These are phyloP conservation scores for Penicillium glabrum DNA, from an alignment of 2,329 filamentous ascomycete species.

Conservation along the genomic window DNA sequence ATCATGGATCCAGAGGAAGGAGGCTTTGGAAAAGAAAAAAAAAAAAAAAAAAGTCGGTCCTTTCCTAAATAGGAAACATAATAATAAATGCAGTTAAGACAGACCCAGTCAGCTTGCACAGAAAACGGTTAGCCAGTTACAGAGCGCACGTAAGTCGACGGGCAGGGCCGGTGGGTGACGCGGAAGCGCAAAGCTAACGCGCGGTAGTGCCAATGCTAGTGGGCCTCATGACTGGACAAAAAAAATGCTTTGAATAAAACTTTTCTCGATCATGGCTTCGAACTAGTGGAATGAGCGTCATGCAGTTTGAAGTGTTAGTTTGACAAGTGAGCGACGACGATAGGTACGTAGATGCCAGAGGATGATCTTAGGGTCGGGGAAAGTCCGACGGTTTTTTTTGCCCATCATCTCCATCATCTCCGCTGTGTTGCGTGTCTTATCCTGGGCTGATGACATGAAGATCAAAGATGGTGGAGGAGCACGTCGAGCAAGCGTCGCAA, in stretches of 20 bases:
- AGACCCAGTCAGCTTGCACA: background rate
- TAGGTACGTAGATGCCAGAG: background rate
- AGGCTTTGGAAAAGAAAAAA: background rate
- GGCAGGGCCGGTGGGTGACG: slow-evolving; percentile 10
- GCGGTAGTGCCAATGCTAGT: slow-evolving; percentile 11
- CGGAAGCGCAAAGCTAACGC: slow-evolving; percentile 16
- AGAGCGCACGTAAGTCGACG: slow-evolving; percentile 7
- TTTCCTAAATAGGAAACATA: background rate
- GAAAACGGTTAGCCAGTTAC: background rate
- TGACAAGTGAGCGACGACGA: background rate
- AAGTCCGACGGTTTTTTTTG: background rate
- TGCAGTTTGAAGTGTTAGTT: background rate
- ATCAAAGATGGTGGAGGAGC: background rate
- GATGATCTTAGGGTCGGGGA: background rate
- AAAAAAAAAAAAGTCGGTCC: background rate
- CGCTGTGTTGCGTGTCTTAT: slow-evolving; percentile 8
- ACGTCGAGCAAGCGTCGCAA: background rate
- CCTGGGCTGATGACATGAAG: slow-evolving; percentile 9
- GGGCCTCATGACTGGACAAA: slow-evolving; percentile 3
- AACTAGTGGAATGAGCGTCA: background rate
- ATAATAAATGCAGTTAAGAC: background rate
- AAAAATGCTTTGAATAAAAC: background rate
- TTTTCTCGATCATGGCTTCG: background rate
- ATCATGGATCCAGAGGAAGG: background rate
- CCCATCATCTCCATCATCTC: background rate